Evolutionary conservation across 2,329 filamentous ascomycete genomes (phyloP).

Genomic region (Fusarium lyarnte): DNA sequence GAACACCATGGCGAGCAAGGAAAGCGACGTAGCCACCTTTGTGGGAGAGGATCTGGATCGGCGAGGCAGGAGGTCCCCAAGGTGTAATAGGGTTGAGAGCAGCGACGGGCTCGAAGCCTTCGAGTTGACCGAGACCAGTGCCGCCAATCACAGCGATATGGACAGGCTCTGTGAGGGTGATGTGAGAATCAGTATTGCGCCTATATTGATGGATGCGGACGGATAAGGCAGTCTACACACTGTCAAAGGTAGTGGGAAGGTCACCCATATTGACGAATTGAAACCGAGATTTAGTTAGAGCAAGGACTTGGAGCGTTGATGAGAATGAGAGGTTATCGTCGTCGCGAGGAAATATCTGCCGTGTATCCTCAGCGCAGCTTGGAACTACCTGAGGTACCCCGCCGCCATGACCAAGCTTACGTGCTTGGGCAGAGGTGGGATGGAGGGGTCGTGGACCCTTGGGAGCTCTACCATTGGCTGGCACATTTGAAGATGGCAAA

Average conservation of each 20-base stretch:
- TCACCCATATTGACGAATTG: conserved; percentile 54
- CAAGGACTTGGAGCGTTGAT: background rate
- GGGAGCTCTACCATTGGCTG: conserved; percentile 33
- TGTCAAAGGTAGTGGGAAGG: conserved; percentile 68
- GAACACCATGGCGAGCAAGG: conserved; percentile 87
- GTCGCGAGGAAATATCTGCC: conserved; percentile 23
- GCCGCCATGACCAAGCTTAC: conserved; percentile 40
- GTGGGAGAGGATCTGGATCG: conserved; percentile 90
- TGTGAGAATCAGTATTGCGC: conserved; percentile 21
- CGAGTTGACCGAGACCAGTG: conserved; percentile 88
- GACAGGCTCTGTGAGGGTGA: conserved; percentile 65
- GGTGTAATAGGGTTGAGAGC: conserved; percentile 81
- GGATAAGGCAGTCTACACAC: conserved; percentile 51
- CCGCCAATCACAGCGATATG: conserved; percentile 92
- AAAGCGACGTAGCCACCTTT: conserved; percentile 86
- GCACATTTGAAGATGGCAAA: background rate
- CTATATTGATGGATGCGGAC: background rate
- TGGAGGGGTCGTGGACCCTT: conserved; percentile 42
- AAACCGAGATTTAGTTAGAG: background rate
- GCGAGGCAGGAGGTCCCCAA: conserved; percentile 82
- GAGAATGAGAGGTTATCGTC: conserved; percentile 11
- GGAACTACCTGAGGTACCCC: conserved; percentile 30
- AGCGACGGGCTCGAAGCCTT: conserved; percentile 86
- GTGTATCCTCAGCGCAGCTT: conserved; percentile 5
- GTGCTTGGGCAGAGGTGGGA: conserved; percentile 23